phyloP scores from a whole-genome alignment of 1,284 basidiomycete genomes.

The Leccinum subrobustum region DNA sequence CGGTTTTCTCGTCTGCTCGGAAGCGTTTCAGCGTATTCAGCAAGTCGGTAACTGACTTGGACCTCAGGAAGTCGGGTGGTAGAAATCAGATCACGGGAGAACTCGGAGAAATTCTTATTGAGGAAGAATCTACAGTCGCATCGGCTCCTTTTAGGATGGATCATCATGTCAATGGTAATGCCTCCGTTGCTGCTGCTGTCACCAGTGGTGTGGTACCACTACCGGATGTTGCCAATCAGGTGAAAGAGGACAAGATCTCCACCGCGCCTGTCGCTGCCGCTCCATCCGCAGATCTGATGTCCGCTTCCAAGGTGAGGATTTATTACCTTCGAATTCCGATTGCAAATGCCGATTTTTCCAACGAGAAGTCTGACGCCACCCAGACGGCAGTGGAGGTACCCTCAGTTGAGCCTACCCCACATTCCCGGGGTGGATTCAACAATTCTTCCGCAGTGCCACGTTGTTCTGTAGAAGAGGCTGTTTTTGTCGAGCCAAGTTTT shows the following conservation, averaged over 20 bases:
- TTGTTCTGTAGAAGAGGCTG: conserved; percentile 8
- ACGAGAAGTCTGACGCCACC: conserved; percentile 5
- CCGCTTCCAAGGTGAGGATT: conserved; percentile 17
- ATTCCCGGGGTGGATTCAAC: conserved; percentile 4
- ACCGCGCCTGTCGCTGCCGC: background rate
- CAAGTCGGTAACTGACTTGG: conserved; percentile 26
- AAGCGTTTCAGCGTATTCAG: conserved; percentile 63
- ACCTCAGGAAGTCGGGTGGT: conserved; percentile 33
- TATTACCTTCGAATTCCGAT: background rate
- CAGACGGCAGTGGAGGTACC: conserved; percentile 7
- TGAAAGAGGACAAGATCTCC: conserved; percentile 5
- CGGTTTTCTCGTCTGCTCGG: conserved; percentile 44
- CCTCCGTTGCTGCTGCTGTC: conserved; percentile 7
- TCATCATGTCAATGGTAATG: conserved; percentile 16
- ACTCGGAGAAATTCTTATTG: conserved; percentile 60
- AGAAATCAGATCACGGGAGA: conserved; percentile 51
- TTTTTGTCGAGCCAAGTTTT: conserved; percentile 9
- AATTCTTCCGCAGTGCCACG: background rate
- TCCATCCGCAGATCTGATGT: background rate
- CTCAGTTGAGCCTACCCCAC: conserved; percentile 23
- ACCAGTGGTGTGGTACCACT: conserved; percentile 3
- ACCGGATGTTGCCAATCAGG: conserved; percentile 11
- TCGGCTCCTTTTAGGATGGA: conserved; percentile 11
- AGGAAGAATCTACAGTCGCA: conserved; percentile 39
- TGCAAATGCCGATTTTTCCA: conserved; percentile 9